Evolutionary conservation across 2,329 filamentous ascomycete species (phyloP).

Genomic region (Onygenales sp.): DNA sequence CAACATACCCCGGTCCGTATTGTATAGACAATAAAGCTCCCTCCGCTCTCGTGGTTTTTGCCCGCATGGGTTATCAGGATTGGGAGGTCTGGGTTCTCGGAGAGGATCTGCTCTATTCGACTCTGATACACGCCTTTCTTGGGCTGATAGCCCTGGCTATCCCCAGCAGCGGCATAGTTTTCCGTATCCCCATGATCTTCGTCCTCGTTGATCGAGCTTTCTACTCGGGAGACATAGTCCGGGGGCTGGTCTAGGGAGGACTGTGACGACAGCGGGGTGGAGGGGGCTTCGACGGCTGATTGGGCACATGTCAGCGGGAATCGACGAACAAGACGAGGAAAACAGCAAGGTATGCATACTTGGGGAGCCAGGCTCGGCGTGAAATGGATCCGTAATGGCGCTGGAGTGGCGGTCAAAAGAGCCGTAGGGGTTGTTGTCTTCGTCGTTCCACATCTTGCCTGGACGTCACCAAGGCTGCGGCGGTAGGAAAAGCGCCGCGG

Average conservation of each 20-base stretch:
- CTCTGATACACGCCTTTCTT: slow-evolving; percentile 89
- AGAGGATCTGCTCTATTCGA: slow-evolving; percentile 92
- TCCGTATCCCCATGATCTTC: slow-evolving; percentile 32
- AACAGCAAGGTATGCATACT: slow-evolving; percentile 37
- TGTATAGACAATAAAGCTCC: slow-evolving; percentile 93
- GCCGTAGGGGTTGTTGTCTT: slow-evolving; percentile 96
- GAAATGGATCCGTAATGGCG: slow-evolving; percentile 59
- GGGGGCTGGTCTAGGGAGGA: slow-evolving; percentile 59
- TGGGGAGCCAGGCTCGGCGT: slow-evolving; percentile 40
- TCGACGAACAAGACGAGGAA: neutral
- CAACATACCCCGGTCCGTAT: slow-evolving; percentile 75
- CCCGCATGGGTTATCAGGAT: slow-evolving; percentile 92
- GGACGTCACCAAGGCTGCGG: neutral
- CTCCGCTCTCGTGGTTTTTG: slow-evolving; percentile 86
- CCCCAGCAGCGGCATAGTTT: slow-evolving; percentile 40
- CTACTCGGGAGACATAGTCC: slow-evolving; percentile 43
- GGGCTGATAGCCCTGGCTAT: slow-evolving; percentile 39
- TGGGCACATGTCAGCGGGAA: slow-evolving; percentile 1
- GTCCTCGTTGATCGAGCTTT: slow-evolving; percentile 52
- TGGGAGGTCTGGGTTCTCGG: slow-evolving; percentile 82
- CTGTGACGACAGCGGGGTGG: slow-evolving; percentile 60
- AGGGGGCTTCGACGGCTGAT: slow-evolving; percentile 50
- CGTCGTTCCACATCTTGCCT: slow-evolving; percentile 88
- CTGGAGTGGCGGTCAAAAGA: slow-evolving; percentile 85
- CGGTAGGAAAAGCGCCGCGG: neutral